Evolutionary conservation across 139 green algal species (phyloP).

Genomic region (Nannochloris sp.): DNA sequence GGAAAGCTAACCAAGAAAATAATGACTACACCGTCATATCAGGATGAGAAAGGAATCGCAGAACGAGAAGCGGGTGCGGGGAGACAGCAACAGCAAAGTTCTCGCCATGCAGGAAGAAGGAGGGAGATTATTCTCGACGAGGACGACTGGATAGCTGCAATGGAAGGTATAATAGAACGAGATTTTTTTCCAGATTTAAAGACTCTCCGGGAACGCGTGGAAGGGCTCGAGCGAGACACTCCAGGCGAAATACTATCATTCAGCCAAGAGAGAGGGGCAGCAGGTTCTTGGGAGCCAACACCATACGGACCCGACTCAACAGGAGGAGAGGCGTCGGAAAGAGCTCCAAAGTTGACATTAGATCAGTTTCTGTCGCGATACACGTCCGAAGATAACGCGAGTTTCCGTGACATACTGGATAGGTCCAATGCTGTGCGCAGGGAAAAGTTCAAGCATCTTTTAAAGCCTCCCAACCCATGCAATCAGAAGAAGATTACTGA

Average conservation of each 20-base stretch:
- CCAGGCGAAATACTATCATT: too few relatives aligned
- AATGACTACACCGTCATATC: neutral
- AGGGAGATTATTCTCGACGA: constrained; percentile 41
- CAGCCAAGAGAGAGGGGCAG: neutral
- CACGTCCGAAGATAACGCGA: constrained; percentile 81
- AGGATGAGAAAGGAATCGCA: neutral
- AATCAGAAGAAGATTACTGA: neutral
- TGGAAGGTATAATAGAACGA: constrained; percentile 84
- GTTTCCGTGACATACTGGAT: constrained; percentile 57
- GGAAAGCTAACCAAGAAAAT: too few relatives aligned
- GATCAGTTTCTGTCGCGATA: constrained; percentile 63
- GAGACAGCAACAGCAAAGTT: constrained; percentile 17
- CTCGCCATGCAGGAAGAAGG: constrained; percentile 9
- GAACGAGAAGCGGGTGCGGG: neutral
- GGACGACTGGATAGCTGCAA: constrained; percentile 54
- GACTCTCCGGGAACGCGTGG: constrained; percentile 73
- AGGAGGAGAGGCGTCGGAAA: neutral
- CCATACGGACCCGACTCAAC: neutral
- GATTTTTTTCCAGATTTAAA: constrained; percentile 90
- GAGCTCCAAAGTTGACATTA: constrained; percentile 28
- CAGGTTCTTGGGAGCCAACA: neutral
- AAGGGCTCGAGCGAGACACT: constrained; percentile 53
- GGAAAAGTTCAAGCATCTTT: constrained; percentile 1
- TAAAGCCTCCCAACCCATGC: neutral
- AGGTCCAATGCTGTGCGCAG: constrained; percentile 26